A percentile compares a stretch with the other conserved stretches of the same genome.
These are phyloP conservation scores for Septoria petroselini DNA, from an alignment of 2,329 filamentous ascomycete genomes.

Conservation along the genomic window DNA sequence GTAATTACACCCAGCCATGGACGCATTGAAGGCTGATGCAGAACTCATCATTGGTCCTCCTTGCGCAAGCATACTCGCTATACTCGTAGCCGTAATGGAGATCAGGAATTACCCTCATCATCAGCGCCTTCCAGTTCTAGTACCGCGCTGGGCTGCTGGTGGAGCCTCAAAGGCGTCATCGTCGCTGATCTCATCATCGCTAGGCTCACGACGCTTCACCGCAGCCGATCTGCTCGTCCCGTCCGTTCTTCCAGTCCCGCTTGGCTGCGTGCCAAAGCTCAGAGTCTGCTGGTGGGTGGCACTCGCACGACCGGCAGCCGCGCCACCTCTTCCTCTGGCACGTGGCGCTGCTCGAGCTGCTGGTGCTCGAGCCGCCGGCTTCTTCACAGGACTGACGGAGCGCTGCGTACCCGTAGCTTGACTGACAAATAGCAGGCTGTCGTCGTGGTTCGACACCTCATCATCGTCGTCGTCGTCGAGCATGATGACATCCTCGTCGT, in stretches of 20 bases:
- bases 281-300: constrained; percentile 26
- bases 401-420: constrained; percentile 23
- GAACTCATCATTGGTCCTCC: too few relatives aligned
- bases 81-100: too few relatives aligned
- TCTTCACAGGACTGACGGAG: constrained; percentile 28
- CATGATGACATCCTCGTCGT: constrained; percentile 44
- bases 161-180: constrained; percentile 41
- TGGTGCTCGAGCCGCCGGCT: constrained; percentile 23
- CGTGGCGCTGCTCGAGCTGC: constrained; percentile 23
- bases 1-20: too few relatives aligned
- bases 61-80: too few relatives aligned
- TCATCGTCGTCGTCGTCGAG: constrained; percentile 46
- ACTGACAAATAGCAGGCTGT: constrained; percentile 41
- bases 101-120: too few relatives aligned
- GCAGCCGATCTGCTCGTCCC: constrained; percentile 18
- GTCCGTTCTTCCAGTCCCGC: constrained; percentile 14
- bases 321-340: constrained; percentile 20
- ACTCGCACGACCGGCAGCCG: constrained; percentile 9
- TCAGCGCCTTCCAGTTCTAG: constrained; percentile 23
- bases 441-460: constrained; percentile 45
- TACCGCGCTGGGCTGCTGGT: constrained; percentile 25
- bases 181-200: constrained; percentile 42
- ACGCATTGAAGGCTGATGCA: too few relatives aligned
- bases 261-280: constrained; percentile 25
- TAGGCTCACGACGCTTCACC: constrained; percentile 37